These are phyloP conservation scores for Glebionis coronaria DNA, from an alignment of 129 eudicot genomes.

Conservation along the genomic window DNA sequence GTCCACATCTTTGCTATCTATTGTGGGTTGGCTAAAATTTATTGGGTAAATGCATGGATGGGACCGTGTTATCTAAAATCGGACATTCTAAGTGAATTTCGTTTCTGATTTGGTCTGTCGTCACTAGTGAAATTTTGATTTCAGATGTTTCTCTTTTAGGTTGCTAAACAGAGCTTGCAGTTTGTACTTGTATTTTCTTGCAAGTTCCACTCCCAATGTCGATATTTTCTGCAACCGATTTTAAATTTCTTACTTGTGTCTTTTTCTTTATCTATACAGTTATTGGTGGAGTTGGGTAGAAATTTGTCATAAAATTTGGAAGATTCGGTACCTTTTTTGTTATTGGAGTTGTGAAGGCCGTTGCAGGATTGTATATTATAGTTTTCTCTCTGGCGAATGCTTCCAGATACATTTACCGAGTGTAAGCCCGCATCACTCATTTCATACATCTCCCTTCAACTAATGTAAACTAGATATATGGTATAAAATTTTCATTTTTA, in stretches of 20 bases:
- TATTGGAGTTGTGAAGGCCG: conserved; percentile 40
- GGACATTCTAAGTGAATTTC: no score
- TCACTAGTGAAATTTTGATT: background rate
- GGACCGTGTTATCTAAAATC: no score
- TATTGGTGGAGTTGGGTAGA: conserved; percentile 32
- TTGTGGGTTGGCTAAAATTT: no score
- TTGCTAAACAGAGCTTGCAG: background rate
- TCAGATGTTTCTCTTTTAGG: background rate
- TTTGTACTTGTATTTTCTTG: background rate
- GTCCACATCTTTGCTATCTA: background rate
- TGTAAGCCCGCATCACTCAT: conserved; percentile 56
- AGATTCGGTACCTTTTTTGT: conserved; percentile 23
- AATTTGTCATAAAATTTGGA: conserved; percentile 29
- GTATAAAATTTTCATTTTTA: conserved; percentile 16
- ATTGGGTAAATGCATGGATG: no score
- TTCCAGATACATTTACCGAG: conserved; percentile 44
- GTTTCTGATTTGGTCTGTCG: no score
- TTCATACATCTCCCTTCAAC: conserved; percentile 32
- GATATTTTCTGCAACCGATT: background rate
- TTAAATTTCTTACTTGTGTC: background rate
- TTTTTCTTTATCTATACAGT: conserved; percentile 13
- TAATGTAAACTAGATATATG: conserved; percentile 37
- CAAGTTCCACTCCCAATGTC: background rate
- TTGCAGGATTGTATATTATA: conserved; percentile 62
- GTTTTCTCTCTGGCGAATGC: conserved; percentile 52